Evolutionary conservation across 129 eudicot species (phyloP).

Genomic region (Chrysanthemum seticuspe): DNA sequence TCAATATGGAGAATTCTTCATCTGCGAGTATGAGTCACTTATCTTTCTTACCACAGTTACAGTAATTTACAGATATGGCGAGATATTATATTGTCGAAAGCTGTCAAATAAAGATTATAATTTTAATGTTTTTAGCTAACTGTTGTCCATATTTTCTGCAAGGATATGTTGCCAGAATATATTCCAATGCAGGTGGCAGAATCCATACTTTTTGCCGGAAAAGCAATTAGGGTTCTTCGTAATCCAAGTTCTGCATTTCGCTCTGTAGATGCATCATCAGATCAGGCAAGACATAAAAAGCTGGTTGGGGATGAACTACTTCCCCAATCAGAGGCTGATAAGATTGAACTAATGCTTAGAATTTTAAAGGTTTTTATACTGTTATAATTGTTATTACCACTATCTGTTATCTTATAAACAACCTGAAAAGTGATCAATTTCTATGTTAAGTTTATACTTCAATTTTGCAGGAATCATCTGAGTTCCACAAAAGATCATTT

Average conservation of each 20-base stretch:
- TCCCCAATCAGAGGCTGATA: slow-evolving; percentile 90
- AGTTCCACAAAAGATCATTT: slow-evolving; percentile 91
- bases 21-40: slow-evolving; percentile 27
- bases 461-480: slow-evolving; percentile 75
- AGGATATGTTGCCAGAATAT: slow-evolving; percentile 99
- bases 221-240: slow-evolving; percentile 92
- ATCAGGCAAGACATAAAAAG: slow-evolving; percentile 32
- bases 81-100: background rate
- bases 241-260: slow-evolving; percentile 85
- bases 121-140: slow-evolving; percentile 15
- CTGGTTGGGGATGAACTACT: slow-evolving; percentile 73
- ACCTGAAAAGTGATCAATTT: background rate
- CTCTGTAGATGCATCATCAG: slow-evolving; percentile 36
- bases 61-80: background rate
- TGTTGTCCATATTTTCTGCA: slow-evolving; percentile 10
- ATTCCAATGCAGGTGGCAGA: slow-evolving; percentile 84
- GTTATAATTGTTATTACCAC: slow-evolving; percentile 6
- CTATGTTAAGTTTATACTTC: slow-evolving; percentile 5
- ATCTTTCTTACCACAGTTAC: too few species aligned
- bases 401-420: background rate
- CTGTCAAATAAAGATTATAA: slow-evolving; percentile 12
- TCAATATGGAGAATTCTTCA: slow-evolving; percentile 77
- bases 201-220: slow-evolving; percentile 96
- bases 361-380: slow-evolving; percentile 60
- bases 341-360: slow-evolving; percentile 84